Percentiles rank a stretch among this genome's conserved stretches.
These are phyloP conservation scores for Coelastrella sp. DNA, from an alignment of 139 green algal genomes.

Conservation along the genomic window DNA sequence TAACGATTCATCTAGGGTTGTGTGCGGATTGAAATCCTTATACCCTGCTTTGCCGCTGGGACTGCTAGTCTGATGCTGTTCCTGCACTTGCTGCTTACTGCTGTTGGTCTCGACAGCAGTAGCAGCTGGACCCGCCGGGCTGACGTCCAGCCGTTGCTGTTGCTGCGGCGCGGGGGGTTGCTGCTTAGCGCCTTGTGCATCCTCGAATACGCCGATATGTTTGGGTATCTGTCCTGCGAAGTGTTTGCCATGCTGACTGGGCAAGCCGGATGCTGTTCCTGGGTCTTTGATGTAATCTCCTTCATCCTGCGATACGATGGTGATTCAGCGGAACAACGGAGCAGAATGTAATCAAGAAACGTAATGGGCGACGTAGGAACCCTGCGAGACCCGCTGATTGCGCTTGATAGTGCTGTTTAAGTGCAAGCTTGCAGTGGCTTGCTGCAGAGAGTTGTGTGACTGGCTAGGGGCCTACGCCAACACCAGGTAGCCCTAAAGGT, in stretches of 20 bases:
- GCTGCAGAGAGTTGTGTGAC: too few relatives aligned
- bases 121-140: not conserved
- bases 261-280: not conserved
- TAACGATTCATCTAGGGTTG: not conserved
- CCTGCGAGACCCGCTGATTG: too few relatives aligned
- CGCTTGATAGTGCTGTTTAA: too few relatives aligned
- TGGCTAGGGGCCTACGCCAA: too few relatives aligned
- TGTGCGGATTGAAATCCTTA: constrained; percentile 12
- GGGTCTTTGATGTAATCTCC: not conserved
- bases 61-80: not conserved
- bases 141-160: too few relatives aligned
- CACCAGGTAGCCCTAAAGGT: too few relatives aligned
- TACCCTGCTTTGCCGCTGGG: not conserved
- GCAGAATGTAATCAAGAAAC: too few relatives aligned
- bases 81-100: not conserved
- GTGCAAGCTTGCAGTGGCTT: too few relatives aligned
- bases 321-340: too few relatives aligned
- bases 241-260: not conserved
- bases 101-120: not conserved
- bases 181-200: not conserved
- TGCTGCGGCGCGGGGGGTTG: not conserved
- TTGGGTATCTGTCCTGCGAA: not conserved
- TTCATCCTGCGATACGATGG: not conserved
- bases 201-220: not conserved
- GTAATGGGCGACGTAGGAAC: too few relatives aligned